A percentile compares a stretch with the other conserved stretches of the same genome.
phyloP scores from a whole-genome alignment of 106 monocot species.

The Dendrobium catenatum region DNA sequence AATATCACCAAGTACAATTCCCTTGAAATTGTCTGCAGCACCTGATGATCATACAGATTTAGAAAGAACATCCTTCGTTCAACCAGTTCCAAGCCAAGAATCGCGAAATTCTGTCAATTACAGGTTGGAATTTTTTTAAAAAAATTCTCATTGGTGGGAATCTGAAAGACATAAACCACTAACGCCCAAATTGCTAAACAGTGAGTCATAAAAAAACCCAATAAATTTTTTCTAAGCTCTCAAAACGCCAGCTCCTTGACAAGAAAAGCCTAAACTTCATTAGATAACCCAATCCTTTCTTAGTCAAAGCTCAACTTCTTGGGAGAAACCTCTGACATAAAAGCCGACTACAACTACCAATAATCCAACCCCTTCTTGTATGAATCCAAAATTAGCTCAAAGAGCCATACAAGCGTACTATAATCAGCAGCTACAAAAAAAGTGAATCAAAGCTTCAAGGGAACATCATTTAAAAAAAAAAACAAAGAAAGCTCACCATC shows the following conservation, averaged over 20 bases:
- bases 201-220: not conserved
- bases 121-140: not conserved
- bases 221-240: not conserved
- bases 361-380: not conserved
- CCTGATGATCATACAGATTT: not conserved
- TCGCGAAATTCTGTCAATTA: not conserved
- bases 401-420: not conserved
- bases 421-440: not conserved
- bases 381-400: not conserved
- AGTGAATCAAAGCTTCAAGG: not conserved
- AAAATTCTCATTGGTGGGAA: not conserved
- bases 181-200: not conserved
- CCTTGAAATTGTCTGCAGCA: not conserved
- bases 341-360: not conserved
- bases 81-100: not conserved
- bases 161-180: not conserved
- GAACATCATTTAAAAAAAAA: not conserved
- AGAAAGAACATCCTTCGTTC: not conserved
- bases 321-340: not conserved
- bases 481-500: slow-evolving; percentile 7
- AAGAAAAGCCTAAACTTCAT: not conserved
- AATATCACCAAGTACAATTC: not conserved
- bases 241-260: not conserved
- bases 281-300: slow-evolving; percentile 1
- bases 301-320: not conserved